Evolutionary conservation across 768 basidiomycete species (phyloP).

Genomic region (Boletales sp.): DNA sequence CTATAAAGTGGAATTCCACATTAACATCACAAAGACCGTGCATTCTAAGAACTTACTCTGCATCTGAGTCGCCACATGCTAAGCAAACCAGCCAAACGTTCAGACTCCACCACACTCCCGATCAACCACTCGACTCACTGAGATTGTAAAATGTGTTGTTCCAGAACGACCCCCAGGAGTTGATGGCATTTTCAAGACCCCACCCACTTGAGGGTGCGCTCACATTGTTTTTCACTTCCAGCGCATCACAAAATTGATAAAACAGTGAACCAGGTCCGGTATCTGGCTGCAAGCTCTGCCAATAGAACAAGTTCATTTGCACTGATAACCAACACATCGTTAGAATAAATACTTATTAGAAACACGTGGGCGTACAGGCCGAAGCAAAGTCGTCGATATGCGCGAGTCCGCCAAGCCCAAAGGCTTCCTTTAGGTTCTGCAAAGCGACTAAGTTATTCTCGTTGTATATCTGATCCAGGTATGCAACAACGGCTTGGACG

Average conservation of each 20-base stretch:
- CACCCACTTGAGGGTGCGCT: slow-evolving; percentile 48
- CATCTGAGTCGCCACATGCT: slow-evolving; percentile 51
- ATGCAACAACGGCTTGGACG: slow-evolving; percentile 56
- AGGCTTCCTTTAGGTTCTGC: slow-evolving; percentile 50
- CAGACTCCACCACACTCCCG: neutral
- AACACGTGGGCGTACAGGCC: slow-evolving; percentile 34
- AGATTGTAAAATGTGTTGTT: slow-evolving; percentile 42
- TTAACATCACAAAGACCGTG: slow-evolving; percentile 21
- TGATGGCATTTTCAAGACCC: slow-evolving; percentile 58
- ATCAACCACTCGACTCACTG: slow-evolving; percentile 34
- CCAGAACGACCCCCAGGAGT: slow-evolving; percentile 61
- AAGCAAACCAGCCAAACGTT: neutral
- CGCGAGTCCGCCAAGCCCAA: slow-evolving; percentile 52
- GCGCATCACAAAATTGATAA: slow-evolving; percentile 38
- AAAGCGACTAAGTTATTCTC: slow-evolving; percentile 45
- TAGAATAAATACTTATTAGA: neutral
- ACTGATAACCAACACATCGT: slow-evolving; percentile 27
- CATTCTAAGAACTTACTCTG: slow-evolving; percentile 40
- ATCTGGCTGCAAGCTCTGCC: slow-evolving; percentile 59
- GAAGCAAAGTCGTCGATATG: slow-evolving; percentile 69
- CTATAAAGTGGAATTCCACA: slow-evolving; percentile 16
- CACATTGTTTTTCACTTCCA: slow-evolving; percentile 36
- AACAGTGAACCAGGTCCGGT: slow-evolving; percentile 38
- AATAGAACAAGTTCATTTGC: slow-evolving; percentile 57
- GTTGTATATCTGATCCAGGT: slow-evolving; percentile 56